Base-by-base conservation (phyloP, 2,329 filamentous ascomycete genomes). In the Verruconis gallopava region DNA sequence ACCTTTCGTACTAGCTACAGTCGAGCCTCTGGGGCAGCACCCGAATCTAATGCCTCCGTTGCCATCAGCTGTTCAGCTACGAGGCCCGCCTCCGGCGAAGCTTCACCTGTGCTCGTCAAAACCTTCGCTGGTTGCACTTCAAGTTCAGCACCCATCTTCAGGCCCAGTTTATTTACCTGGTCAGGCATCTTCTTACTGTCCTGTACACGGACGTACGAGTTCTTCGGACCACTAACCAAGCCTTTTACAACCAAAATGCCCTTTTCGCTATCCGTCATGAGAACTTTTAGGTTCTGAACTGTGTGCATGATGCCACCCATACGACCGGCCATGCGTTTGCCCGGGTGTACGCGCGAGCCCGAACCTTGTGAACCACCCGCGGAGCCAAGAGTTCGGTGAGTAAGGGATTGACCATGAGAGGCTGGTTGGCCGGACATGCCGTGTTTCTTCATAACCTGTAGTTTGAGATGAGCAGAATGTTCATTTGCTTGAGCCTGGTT, bases 321-420 rank as follows among this genome's bases (percentile, higher is more conserved):
- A 46, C 85, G 77, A 43, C 91, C 91, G 3, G 91, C 77, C 91
- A 98, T 98, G 67, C 86, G 91, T 76, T 98, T 98, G 46, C 91
- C 91, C 0, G 91, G 91, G 57, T 86, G 68, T 18, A 98, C 89
- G 64, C 91, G 77, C 48, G 85, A 93, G 65, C 91, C 91, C 58
- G 82, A 79, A 49, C 91, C 91, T 64, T 98, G 91, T 52, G 81
- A 83, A 46, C 82, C 85, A 59, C 91, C 91, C 5, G 81, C 73
- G 22, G 85, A 89, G 70, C 91, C 91, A 66, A 95, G 84, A 20
- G 83, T 83, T 56, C 91, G 76, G 71, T 98, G 91, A 56, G 85
- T 86, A 66, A 86, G 78, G 57, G 88, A 95, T 66, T 93, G 89
- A 73, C 91, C 91, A 73, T 98, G 91, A 53, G 80, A 88, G 44